These are phyloP conservation scores for Aspergillus sp. DNA, from an alignment of 2,329 filamentous ascomycete genomes.

Conservation along the genomic window DNA sequence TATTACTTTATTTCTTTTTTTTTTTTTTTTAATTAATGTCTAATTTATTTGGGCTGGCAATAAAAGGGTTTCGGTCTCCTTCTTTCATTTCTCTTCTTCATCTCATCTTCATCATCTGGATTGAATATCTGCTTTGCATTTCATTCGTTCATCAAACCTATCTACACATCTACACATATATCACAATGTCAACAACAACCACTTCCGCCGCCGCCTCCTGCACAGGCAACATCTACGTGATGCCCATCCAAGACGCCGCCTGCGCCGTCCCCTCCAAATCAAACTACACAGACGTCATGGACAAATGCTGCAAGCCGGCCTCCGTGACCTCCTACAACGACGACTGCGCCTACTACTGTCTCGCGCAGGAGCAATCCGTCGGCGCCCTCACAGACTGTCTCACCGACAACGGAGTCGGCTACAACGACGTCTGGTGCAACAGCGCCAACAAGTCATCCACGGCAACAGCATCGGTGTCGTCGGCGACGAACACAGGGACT, in stretches of 20 bases:
- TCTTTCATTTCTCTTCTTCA: too few species aligned
- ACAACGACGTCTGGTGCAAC: conserved; percentile 43
- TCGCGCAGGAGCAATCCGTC: conserved; percentile 37
- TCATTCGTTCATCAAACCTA: too few species aligned
- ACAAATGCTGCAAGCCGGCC: conserved; percentile 43
- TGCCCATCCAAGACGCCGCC: conserved; percentile 41
- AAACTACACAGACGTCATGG: conserved; percentile 42
- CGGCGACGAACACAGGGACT: conserved; percentile 5
- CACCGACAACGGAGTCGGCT: conserved; percentile 31
- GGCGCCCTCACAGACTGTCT: conserved; percentile 37
- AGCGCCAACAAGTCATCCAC: conserved; percentile 28
- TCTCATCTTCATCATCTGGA: too few species aligned
- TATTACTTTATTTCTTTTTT: too few species aligned
- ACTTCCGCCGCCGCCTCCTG: conserved; percentile 15
- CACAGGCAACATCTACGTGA: conserved; percentile 34
- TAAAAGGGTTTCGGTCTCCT: too few species aligned
- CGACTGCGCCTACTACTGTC: conserved; percentile 50
- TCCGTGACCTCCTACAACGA: conserved; percentile 43
- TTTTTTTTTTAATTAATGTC: too few species aligned
- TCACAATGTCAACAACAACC: conserved; percentile 19
- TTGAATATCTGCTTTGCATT: too few species aligned
- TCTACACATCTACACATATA: background rate
- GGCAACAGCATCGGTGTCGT: conserved; percentile 27
- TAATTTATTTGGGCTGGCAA: too few species aligned
- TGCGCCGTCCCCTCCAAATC: conserved; percentile 40